phyloP scores from a whole-genome alignment of 495 filamentous ascomycete species.

The Durotheca rogersii region DNA sequence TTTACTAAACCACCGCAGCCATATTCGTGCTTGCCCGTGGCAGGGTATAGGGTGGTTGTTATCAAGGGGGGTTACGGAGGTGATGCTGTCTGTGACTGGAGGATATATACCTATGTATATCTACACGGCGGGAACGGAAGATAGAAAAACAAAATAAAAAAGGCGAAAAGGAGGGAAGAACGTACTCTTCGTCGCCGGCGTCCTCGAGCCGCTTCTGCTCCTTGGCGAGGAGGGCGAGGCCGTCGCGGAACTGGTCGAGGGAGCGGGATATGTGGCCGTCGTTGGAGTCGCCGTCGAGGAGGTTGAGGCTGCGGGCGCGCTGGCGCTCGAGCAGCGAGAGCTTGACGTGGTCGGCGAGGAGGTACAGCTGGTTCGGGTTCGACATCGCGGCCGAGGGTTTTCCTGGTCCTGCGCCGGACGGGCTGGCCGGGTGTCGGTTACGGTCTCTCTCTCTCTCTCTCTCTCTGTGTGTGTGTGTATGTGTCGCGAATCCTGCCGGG shows the following conservation, averaged over 20 bases:
- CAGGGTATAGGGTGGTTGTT: no score
- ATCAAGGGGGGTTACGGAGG: no score
- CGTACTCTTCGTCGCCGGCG: slow-evolving; percentile 58
- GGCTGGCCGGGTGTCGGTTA: no score
- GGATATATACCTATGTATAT: no score
- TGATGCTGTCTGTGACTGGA: no score
- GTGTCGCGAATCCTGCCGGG: no score
- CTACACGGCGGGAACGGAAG: slow-evolving; percentile 1
- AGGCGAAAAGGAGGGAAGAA: no score
- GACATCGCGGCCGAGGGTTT: slow-evolving; percentile 43
- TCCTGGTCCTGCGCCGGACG: no score
- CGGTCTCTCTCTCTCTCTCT: no score
- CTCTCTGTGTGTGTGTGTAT: no score
- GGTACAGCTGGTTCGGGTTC: slow-evolving; percentile 64
- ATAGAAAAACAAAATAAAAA: neutral
- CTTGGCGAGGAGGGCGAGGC: slow-evolving; percentile 71
- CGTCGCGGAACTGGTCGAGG: slow-evolving; percentile 79
- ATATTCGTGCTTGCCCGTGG: no score
- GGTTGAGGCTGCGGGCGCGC: slow-evolving; percentile 81
- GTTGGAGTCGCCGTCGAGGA: slow-evolving; percentile 74
- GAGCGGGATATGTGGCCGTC: slow-evolving; percentile 89
- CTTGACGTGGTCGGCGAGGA: slow-evolving; percentile 78
- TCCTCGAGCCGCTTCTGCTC: slow-evolving; percentile 64
- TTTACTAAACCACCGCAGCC: no score
- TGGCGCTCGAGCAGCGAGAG: slow-evolving; percentile 82